Base-by-base conservation (phyloP, 805 yeast species). In the Danielia oregonensis region DNA sequence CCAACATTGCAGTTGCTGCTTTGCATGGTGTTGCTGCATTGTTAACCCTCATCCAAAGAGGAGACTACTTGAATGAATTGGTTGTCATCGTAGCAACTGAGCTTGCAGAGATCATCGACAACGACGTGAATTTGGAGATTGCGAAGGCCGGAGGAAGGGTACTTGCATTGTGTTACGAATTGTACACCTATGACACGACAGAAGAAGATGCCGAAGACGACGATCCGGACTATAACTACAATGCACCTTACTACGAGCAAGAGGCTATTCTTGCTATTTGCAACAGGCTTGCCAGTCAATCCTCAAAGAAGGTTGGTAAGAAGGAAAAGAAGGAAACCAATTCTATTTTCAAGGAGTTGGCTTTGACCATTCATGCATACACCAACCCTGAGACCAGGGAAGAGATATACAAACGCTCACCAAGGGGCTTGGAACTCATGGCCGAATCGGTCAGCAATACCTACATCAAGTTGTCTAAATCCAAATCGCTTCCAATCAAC, bases 321-420 rank as follows among this genome's bases (percentile, higher is more conserved):
- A 77, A 74, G 49, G 85, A 79, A 41, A 80, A 77, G 52, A 72
- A 71, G 39, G 78, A 73, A 24, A 64, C 76, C 17, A 75, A 76
- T 41, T 72, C 85, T 1, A 65, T 80, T 1, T 77, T 79, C 54
- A 65, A 79, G 49, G 82, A 80, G 39, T 76, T 79, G 13, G 54
- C 70, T 26, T 57, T 57, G 24, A 76, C 82, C 0, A 59, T 79
- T 8, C 65, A 63, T 32, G 49, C 51, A 12, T 71, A 68, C 43
- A 55, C 61, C 36, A 65, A 47, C 47, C 56, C 33, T 33, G 61
- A 43, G 40, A 58, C 42, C 30, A 52, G 62, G 55, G 62, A 51
- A 16, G 68, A 55, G 40, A 56, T 61, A 14, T 59, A 61, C 46
- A 64, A 62, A 46, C 48, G 49, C 25, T 53, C 70, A 5, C 57